Conservation (phyloP, 73 alveolate species). For the Effrenium voratum region DNA sequence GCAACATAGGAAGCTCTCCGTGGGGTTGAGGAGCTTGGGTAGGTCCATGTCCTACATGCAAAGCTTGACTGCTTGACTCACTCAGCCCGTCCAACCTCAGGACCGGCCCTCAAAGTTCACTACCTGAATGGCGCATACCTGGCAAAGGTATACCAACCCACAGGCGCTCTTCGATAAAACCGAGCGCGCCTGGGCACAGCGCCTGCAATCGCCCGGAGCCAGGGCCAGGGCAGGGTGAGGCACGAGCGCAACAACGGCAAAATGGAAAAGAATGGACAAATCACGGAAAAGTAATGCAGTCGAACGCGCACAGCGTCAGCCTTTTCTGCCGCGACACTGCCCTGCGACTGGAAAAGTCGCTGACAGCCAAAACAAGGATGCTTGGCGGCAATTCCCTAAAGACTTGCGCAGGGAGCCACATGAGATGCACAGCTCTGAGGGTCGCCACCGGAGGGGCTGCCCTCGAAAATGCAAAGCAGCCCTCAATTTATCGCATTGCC, state of each 20-base stretch:
- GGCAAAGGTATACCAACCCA: not conserved
- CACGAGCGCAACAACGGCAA: not conserved
- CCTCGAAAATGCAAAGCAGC: too few species aligned
- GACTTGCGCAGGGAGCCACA: too few species aligned
- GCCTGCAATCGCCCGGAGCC: not conserved
- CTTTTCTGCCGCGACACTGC: too few species aligned
- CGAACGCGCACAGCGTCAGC: not conserved
- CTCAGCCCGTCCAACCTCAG: not conserved
- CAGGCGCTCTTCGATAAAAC: not conserved
- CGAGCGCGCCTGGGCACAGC: not conserved
- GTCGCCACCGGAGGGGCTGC: too few species aligned
- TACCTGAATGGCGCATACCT: not conserved
- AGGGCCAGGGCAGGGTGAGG: not conserved
- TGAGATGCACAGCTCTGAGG: too few species aligned
- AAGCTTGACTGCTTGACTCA: not conserved
- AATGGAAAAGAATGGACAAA: not conserved
- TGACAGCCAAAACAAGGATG: constrained; percentile 34
- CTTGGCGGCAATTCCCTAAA: constrained; percentile 54
- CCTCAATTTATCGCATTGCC: too few species aligned
- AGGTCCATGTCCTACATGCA: constrained; percentile 2
- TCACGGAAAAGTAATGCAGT: not conserved
- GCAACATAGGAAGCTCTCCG: constrained; percentile 83
- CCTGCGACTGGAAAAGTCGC: too few species aligned
- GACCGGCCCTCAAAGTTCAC: not conserved
- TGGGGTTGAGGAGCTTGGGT: constrained; percentile 64